Conservation (phyloP, 2,329 filamentous ascomycete species). For the Colletotrichum theobromicola region DNA sequence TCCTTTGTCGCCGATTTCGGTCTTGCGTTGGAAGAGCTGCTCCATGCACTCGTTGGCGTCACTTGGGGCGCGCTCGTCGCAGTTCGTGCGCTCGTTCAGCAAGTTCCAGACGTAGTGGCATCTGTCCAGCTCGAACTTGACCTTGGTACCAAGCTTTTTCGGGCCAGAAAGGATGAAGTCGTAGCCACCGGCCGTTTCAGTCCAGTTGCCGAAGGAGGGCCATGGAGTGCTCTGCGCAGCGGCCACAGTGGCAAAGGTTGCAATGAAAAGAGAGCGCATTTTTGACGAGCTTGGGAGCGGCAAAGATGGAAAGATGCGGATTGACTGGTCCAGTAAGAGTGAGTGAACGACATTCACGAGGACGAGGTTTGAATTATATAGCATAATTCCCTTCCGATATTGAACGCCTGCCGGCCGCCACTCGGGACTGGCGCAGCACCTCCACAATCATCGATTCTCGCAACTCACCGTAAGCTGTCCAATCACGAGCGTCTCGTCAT, state of each 20-base stretch:
- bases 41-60: not conserved
- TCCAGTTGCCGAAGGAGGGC: slow-evolving; percentile 15
- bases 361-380: not conserved
- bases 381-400: not conserved
- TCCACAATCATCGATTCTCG: not conserved
- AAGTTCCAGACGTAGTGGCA: slow-evolving; percentile 15
- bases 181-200: not conserved
- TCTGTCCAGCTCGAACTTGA: slow-evolving; percentile 14
- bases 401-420: not conserved
- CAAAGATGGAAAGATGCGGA: not conserved
- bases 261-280: not conserved
- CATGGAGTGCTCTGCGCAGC: not conserved
- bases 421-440: not conserved
- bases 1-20: slow-evolving; percentile 24
- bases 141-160: slow-evolving; percentile 4
- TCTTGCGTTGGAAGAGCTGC: slow-evolving; percentile 26
- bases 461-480: not conserved
- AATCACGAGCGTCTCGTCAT: not conserved
- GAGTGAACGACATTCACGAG: not conserved
- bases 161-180: slow-evolving; percentile 18
- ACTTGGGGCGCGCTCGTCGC: not conserved
- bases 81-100: not conserved
- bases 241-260: not conserved
- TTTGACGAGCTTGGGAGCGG: fast-evolving
- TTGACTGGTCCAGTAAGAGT: not conserved